Conservation (phyloP, 345 rosid genomes). For the Dipteronia sinensis region DNA sequence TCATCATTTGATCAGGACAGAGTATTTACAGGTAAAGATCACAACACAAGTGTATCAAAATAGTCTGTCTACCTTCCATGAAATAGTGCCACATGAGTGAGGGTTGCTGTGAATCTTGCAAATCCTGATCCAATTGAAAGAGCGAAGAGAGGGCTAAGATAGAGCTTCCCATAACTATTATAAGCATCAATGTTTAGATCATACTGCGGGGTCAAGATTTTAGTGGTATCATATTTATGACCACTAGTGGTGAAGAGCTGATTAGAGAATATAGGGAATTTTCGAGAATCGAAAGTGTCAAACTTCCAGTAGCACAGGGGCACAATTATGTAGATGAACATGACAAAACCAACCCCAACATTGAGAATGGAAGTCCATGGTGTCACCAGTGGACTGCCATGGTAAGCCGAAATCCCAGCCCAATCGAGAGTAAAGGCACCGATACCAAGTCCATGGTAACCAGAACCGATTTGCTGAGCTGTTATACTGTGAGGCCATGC, state of each 20-base stretch:
- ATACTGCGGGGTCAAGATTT: constrained; percentile 67
- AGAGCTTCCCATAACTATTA: constrained; percentile 78
- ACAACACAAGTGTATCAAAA: no score
- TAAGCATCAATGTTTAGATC: constrained; percentile 69
- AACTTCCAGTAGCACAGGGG: constrained; percentile 97
- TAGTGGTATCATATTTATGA: constrained; percentile 81
- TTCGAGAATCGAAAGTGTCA: constrained; percentile 78
- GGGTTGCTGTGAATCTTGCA: constrained; percentile 91
- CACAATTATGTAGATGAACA: constrained; percentile 88
- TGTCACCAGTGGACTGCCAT: constrained; percentile 93
- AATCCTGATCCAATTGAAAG: constrained; percentile 99
- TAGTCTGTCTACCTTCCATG: constrained; percentile 66
- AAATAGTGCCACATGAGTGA: constrained; percentile 94
- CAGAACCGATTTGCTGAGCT: constrained; percentile 97
- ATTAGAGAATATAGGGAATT: constrained; percentile 91
- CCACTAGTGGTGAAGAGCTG: constrained; percentile 76
- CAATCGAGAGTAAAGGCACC: constrained; percentile 97
- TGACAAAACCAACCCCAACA: constrained; percentile 85
- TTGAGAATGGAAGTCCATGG: constrained; percentile 93
- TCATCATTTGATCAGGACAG: neutral
- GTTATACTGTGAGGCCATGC: constrained; percentile 83
- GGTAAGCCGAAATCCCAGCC: constrained; percentile 99
- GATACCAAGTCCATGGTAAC: constrained; percentile 90
- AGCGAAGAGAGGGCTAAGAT: constrained; percentile 94
- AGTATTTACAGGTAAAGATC: neutral